A percentile compares a stretch with the other conserved stretches of the same genome.
Conservation (phyloP, 179 eudicot species). For the Gypsophila paniculata region DNA sequence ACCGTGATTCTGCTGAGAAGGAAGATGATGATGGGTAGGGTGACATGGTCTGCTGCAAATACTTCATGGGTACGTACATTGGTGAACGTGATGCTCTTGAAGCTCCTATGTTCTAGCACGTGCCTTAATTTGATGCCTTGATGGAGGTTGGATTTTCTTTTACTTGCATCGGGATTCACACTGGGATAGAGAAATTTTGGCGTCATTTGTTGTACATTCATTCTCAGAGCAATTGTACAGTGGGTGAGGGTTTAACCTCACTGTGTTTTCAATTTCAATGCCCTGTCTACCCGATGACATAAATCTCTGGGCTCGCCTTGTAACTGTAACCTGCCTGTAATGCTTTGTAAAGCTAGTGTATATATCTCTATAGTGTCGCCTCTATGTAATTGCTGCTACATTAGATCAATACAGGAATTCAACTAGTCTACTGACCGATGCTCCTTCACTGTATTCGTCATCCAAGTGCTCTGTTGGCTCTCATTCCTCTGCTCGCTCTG, state of each 20-base stretch:
- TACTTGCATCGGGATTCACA: slow-evolving; percentile 26
- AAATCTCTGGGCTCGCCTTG: slow-evolving; percentile 39
- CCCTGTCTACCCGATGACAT: slow-evolving; percentile 22
- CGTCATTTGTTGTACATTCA: slow-evolving; percentile 67
- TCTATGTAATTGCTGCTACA: slow-evolving; percentile 38
- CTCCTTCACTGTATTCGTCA: not conserved
- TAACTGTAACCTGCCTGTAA: slow-evolving; percentile 44
- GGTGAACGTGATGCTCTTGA: slow-evolving; percentile 21
- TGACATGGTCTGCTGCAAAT: slow-evolving; percentile 11
- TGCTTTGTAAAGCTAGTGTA: slow-evolving; percentile 63
- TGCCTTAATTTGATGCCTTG: slow-evolving; percentile 24
- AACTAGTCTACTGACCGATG: slow-evolving; percentile 26
- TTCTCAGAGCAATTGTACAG: slow-evolving; percentile 68
- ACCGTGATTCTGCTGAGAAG: slow-evolving; percentile 36
- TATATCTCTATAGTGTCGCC: slow-evolving; percentile 35
- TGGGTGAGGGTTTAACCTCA: slow-evolving; percentile 47
- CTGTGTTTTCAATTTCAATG: slow-evolving; percentile 28
- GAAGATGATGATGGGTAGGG: slow-evolving; percentile 46
- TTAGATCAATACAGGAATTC: slow-evolving; percentile 40
- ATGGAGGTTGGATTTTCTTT: slow-evolving; percentile 25
- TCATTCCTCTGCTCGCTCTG: not conserved
- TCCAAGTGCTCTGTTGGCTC: not conserved
- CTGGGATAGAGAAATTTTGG: slow-evolving; percentile 43
- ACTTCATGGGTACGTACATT: not conserved
- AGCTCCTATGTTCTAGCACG: slow-evolving; percentile 21